These are phyloP conservation scores for Pichia cephalocereana DNA, from an alignment of 805 yeast species.

Conservation along the genomic window DNA sequence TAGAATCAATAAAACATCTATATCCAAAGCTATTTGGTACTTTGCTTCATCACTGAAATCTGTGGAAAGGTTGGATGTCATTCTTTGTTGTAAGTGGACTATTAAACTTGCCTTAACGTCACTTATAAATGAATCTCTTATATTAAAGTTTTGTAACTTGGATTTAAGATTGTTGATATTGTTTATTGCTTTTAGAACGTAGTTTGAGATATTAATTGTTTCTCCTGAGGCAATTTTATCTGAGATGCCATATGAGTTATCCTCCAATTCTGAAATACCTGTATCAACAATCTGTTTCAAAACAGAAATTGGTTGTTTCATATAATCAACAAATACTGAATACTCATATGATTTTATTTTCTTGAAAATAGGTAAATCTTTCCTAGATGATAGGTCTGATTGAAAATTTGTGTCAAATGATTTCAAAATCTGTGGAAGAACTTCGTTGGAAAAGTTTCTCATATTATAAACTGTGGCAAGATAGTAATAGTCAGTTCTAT, in stretches of 20 bases:
- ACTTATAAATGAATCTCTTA: conserved; percentile 13
- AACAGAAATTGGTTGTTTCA: conserved; percentile 37
- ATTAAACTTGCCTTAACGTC: conserved; percentile 18
- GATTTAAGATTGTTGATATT: conserved; percentile 20
- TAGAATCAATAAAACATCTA: conserved; percentile 15
- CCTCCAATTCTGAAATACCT: conserved; percentile 25
- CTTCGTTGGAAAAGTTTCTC: conserved; percentile 33
- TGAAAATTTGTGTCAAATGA: conserved; percentile 44
- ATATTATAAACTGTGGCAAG: conserved; percentile 44
- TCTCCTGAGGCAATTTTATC: conserved; percentile 32
- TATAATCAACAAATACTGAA: conserved; percentile 44
- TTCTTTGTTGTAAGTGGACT: conserved; percentile 16
- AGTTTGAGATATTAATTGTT: conserved; percentile 13
- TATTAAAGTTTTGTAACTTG: conserved; percentile 13
- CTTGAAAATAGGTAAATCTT: conserved; percentile 35
- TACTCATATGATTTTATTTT: conserved; percentile 40
- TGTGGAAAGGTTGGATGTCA: conserved; percentile 9
- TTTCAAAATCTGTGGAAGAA: conserved; percentile 41
- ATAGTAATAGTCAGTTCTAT: conserved; percentile 20
- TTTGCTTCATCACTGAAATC: conserved; percentile 18
- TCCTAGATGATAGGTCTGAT: conserved; percentile 30
- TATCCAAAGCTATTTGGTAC: conserved; percentile 18
- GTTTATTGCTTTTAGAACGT: conserved; percentile 18
- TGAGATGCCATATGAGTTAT: conserved; percentile 9
- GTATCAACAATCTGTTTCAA: conserved; percentile 31